Conservation (phyloP, 306 rosid genomes). For the Herpetospermum pedunculosum region DNA sequence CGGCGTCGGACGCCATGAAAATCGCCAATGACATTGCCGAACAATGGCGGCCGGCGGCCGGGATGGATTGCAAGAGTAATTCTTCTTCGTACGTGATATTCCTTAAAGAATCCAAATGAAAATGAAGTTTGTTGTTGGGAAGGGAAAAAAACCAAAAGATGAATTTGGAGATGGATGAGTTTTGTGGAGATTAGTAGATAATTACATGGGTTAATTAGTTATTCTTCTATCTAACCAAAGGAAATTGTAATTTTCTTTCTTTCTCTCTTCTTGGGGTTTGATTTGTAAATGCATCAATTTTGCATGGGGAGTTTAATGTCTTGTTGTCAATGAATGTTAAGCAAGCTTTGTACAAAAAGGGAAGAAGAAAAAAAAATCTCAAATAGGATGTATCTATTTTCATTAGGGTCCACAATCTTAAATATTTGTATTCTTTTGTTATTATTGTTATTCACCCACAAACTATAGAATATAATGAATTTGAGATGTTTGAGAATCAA, state of each 20-base stretch:
- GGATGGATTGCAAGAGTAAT: slow-evolving; percentile 1
- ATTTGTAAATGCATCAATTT: slow-evolving; percentile 32
- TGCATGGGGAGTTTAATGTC: slow-evolving; percentile 15
- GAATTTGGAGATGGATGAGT: neutral
- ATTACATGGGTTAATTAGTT: neutral
- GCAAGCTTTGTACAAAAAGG: slow-evolving; percentile 2
- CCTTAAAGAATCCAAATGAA: slow-evolving; percentile 17
- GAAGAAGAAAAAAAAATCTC: neutral
- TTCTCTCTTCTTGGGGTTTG: slow-evolving; percentile 24
- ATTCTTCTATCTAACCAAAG: neutral
- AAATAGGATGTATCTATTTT: slow-evolving; percentile 4
- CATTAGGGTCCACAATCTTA: neutral
- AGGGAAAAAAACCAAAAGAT: neutral
- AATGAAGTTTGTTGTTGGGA: slow-evolving; percentile 1
- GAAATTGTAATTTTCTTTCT: neutral
- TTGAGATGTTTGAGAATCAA: no score
- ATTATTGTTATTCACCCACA: neutral
- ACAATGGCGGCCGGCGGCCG: slow-evolving; percentile 27
- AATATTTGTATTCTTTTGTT: neutral
- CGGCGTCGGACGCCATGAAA: slow-evolving; percentile 53
- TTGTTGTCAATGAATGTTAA: slow-evolving; percentile 1
- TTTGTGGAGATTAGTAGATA: neutral
- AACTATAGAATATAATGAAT: no score
- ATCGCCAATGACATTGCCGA: slow-evolving; percentile 53
- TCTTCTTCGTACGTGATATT: slow-evolving; percentile 30